These are phyloP conservation scores for Punica granatum DNA, from an alignment of 345 rosid species.

Conservation along the genomic window DNA sequence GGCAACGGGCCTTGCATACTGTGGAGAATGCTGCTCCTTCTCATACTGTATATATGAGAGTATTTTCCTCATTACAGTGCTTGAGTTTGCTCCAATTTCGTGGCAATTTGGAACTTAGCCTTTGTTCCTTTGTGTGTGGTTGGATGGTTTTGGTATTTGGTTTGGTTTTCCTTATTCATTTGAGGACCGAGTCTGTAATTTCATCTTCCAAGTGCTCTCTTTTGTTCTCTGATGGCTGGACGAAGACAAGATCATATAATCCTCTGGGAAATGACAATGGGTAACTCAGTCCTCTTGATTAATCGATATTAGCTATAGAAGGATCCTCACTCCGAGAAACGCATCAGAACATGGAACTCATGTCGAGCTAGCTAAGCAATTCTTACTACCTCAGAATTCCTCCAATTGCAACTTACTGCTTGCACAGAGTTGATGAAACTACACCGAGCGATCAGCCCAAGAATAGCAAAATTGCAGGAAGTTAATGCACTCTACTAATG, in stretches of 20 bases:
- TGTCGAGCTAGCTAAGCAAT: no score
- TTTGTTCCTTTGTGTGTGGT: neutral
- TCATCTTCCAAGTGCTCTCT: neutral
- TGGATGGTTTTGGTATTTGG: neutral
- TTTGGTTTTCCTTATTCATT: neutral
- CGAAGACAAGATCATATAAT: neutral
- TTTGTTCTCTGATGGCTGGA: neutral
- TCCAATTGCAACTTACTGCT: no score
- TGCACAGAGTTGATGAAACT: no score
- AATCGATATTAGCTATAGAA: no score
- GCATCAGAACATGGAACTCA: no score
- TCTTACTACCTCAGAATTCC: no score
- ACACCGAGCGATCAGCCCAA: no score
- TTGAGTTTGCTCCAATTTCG: constrained; percentile 24
- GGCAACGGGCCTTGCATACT: constrained; percentile 25
- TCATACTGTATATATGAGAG: constrained; percentile 61
- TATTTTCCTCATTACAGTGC: constrained; percentile 29
- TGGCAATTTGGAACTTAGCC: neutral
- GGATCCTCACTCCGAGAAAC: no score
- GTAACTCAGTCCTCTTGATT: no score
- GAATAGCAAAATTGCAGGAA: no score
- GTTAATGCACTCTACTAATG: no score
- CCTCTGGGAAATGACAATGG: neutral
- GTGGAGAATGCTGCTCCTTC: constrained; percentile 30
- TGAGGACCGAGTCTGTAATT: neutral